phyloP scores from a whole-genome alignment of 192 early-diverging fungal genomes.

The Chytriomyces confervae region DNA sequence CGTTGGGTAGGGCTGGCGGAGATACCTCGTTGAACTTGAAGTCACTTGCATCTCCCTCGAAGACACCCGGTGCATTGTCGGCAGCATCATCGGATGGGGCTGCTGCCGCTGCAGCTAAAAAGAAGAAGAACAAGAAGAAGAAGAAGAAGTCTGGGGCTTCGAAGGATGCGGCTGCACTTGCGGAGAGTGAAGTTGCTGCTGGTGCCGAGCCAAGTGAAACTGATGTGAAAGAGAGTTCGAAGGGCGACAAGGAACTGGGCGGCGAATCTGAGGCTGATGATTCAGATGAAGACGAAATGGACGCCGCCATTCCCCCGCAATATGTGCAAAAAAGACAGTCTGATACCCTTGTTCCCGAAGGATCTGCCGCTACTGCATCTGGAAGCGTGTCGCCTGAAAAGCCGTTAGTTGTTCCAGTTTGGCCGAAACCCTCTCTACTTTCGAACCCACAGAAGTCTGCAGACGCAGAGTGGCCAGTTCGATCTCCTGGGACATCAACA shows the following conservation, averaged over 20 bases:
- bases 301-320: constrained; percentile 16
- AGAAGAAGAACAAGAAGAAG: constrained; percentile 35
- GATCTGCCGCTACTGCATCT: not conserved
- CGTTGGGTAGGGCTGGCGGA: not conserved
- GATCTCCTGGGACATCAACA: not conserved
- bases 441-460: not conserved
- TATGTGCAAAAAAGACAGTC: not conserved
- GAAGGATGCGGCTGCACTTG: not conserved
- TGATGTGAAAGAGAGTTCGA: not conserved
- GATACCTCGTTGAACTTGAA: not conserved
- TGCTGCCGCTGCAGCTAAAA: not conserved
- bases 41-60: not conserved
- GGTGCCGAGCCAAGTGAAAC: not conserved
- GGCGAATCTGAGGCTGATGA: constrained; percentile 7
- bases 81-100: not conserved
- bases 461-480: not conserved
- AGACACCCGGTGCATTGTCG: not conserved
- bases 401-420: not conserved
- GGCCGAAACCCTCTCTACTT: not conserved
- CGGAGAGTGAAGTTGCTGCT: not conserved
- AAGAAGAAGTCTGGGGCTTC: constrained; percentile 16
- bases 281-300: constrained; percentile 12
- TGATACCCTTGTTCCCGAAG: not conserved
- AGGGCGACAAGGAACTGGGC: not conserved
- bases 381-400: not conserved